Evolutionary conservation across 306 rosid genomes (phyloP), one percentile per base, ranked within the genome.

Genomic region (Begonia masoniana): DNA sequence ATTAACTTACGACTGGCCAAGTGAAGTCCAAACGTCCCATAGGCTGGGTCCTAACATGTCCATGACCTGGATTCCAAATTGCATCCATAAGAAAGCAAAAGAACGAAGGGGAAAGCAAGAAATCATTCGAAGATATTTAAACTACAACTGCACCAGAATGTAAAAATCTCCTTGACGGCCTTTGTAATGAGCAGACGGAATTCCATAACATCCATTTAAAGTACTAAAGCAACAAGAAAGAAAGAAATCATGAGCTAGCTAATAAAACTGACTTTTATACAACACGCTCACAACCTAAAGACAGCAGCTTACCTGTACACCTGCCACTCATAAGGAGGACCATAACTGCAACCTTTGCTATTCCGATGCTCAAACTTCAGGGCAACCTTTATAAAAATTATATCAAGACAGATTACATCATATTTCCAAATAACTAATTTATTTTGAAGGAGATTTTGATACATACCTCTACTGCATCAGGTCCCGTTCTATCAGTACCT

Each of bases 41-140:
- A 87, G 87, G 67, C 96, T 87, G 51, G 96, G 96, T 53, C 96
- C 96, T 58, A 87, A 94, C 55, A 87, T 87, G 85, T 87, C 96
- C 96, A 87, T 87, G 64, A 87, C 96, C 96, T 83, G 76, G 49
- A 51, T 68, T 74, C 60, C 55, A 62, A 50, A 43, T 15, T 57
- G 47, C 41, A 66, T 52, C 46, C 36, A 36, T 83, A 70, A 78
- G 70, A 70, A 14, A 56, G 21, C 52, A 63, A 51, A 42, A 63
- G 60, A 46, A 49, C 54, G 5, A 3, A 45, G 13, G 6, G 13
- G 15, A 10, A 45, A 26, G 43, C 66, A 59, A 49, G 13, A 57
- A 26, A 60, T 17, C 54, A 7, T 15, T 31, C 12, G 45, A 64
- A 62, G 53, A 69, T 55, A 39, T 61, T 61, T 49, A 61, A 61